Evolutionary conservation across 2,329 filamentous ascomycete genomes (phyloP).

Genomic region (Xylariomycetidae sp.): DNA sequence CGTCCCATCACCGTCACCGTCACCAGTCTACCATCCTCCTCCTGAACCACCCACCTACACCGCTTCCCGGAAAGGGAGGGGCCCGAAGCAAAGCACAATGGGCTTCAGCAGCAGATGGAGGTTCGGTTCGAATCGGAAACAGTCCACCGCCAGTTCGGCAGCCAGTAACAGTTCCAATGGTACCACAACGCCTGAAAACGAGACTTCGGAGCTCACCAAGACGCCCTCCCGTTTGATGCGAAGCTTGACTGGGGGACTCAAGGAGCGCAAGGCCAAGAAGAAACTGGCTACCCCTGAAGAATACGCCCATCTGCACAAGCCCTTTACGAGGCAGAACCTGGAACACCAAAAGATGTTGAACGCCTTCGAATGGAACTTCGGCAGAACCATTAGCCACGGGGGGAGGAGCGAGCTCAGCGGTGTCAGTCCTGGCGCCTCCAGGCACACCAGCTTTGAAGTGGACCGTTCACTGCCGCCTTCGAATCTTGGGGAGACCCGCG

Average conservation of each 20-base stretch:
- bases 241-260: slow-evolving; percentile 16
- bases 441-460: slow-evolving; percentile 20
- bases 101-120: slow-evolving; percentile 18
- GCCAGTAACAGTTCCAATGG: slow-evolving; percentile 12
- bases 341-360: slow-evolving; percentile 27
- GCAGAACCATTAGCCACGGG: slow-evolving; percentile 15
- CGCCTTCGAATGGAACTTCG: slow-evolving; percentile 25
- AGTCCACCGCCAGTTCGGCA: slow-evolving; percentile 15
- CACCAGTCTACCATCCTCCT: too few species aligned
- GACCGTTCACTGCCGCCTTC: slow-evolving; percentile 7
- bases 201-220: slow-evolving; percentile 12
- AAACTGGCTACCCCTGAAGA: slow-evolving; percentile 13
- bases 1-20: too few species aligned
- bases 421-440: slow-evolving; percentile 24
- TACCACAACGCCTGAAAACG: slow-evolving; percentile 16
- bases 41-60: too few species aligned
- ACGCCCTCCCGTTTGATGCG: slow-evolving; percentile 15
- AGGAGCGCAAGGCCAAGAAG: slow-evolving; percentile 13
- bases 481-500: slow-evolving; percentile 6
- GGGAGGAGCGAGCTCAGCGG: slow-evolving; percentile 19
- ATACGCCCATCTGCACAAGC: slow-evolving; percentile 22
- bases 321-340: slow-evolving; percentile 27
- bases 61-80: too few species aligned
- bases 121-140: slow-evolving; percentile 15
- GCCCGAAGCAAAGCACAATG: too few species aligned